Base-by-base conservation (phyloP, 1,139 yeast species). In the Scheffersomyces stambukii region DNA sequence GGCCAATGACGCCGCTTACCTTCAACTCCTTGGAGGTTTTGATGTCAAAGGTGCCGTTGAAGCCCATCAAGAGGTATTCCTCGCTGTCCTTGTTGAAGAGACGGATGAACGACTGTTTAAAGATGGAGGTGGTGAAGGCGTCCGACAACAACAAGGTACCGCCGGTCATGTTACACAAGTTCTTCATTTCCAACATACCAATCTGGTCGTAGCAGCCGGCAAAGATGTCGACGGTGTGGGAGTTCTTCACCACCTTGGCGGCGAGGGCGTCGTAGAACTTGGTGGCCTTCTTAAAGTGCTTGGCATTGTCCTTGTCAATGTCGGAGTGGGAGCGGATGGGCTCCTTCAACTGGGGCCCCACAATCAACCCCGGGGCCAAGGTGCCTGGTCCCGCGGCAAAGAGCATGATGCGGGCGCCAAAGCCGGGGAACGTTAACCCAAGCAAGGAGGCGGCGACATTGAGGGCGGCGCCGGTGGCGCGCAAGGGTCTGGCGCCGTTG, bases 171-270 rank as follows among this genome's bases (percentile, higher is more conserved):
- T 86, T 85, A 36, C 95, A 75, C 47, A 93, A 66, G 36, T 83
- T 73, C 60, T 86, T 85, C 97, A 91, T 91, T 65, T 91, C 99
- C 46, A 83, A 81, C 75, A 91, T 81, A 55, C 99, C 99, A 42
- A 89, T 84, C 68, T 91, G 98, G 62, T 91, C 99, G 54, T 88
- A 89, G 62, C 96, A 88, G 37, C 98, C 98, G 21, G 95, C 97
- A 62, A 88, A 89, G 30, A 91, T 77, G 59, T 91, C 98, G 31
- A 91, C 79, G 14, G 93, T 77, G 51, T 88, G 96, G 15, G 93
- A 85, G 52, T 85, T 83, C 31, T 76, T 73, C 32, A 71, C 73
- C 23, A 64, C 66, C 44, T 83, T 82, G 32, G 78, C 75, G 21
- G 95, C 85, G 29, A 91, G 57, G 16, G 70, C 67, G 41, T 85